Evolutionary conservation across 345 rosid genomes (phyloP), one percentile per base, ranked within the genome.

Genomic region (Gossypium sturtianum): DNA sequence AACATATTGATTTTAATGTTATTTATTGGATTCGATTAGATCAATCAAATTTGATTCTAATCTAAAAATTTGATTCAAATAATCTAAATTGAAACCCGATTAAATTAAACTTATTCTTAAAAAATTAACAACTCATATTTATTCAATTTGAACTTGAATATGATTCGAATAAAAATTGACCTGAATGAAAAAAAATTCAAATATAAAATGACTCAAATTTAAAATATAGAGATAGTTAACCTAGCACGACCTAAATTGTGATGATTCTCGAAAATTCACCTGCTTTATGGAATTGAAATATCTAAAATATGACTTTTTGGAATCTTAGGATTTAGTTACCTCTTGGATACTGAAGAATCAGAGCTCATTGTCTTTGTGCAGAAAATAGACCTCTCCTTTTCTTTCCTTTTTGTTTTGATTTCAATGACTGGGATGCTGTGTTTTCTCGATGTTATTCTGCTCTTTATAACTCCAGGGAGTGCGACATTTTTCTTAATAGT

Each of bases 111-210:
- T 34, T 34, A 5, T 4, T 34, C 6, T 34, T 34, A 34, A 34
- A 34, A 34, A 4, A 0, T 34, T 1, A 34, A 34, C 7, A 5
- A 5, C 7, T 34, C 41, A 34, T 0, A 34, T 34, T 1, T 34
- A 5, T 34, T 34, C 41, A 34, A 5, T 7, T 34, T 34, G 7
- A 34, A 34, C 41, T 0, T 34, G 1, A 34, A 5, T 5, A 34
- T 34, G 41, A 34, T 1, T 34, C 1, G 7, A 34, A 34, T 34
- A 34, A 34, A 5, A 34, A 34, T 34, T 34, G 0, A 34, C 1
- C 0, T 5, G 0, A 34, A 34, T 34, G 0, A 34, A 34, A 34
- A 34, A 5, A 4, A 0, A 29, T 29, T 29, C 0, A 3, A 29
- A 4, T 3, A 29, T 0, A 4, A 29, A 29, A 29, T 0, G 1